A percentile compares a stretch with the other conserved stretches of the same genome.
phyloP scores from a whole-genome alignment of 768 basidiomycete genomes.

The Thelephora ganbajun region DNA sequence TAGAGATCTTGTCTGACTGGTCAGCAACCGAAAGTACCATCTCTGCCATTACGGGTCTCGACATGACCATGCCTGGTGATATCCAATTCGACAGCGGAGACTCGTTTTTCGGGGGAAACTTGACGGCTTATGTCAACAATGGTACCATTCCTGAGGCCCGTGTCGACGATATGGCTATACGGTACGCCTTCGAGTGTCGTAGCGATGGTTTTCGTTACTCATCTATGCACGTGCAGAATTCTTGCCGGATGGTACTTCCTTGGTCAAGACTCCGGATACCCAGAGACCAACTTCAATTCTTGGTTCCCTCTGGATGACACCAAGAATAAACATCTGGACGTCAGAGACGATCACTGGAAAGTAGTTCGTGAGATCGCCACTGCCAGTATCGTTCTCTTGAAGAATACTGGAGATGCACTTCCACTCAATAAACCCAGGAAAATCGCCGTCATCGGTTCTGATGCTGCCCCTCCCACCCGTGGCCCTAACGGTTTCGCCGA shows the following conservation, averaged over 20 bases:
- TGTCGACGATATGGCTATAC: slow-evolving; percentile 71
- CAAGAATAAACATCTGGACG: slow-evolving; percentile 50
- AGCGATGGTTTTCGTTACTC: background rate
- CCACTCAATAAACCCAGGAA: slow-evolving; percentile 47
- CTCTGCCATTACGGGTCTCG: slow-evolving; percentile 44
- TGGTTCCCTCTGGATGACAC: slow-evolving; percentile 35
- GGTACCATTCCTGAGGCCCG: slow-evolving; percentile 53
- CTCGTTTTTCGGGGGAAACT: slow-evolving; percentile 54
- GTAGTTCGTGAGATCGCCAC: slow-evolving; percentile 63
- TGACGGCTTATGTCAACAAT: slow-evolving; percentile 56
- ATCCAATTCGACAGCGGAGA: slow-evolving; percentile 29
- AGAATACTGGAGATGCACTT: slow-evolving; percentile 46
- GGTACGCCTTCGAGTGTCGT: slow-evolving; percentile 12
- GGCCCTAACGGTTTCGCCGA: slow-evolving; percentile 38
- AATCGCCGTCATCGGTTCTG: slow-evolving; percentile 46
- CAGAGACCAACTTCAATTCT: slow-evolving; percentile 60
- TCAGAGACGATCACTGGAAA: slow-evolving; percentile 52
- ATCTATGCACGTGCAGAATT: slow-evolving; percentile 19
- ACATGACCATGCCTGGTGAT: slow-evolving; percentile 66
- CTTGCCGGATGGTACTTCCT: slow-evolving; percentile 58
- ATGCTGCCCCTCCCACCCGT: slow-evolving; percentile 27
- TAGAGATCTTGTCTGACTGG: slow-evolving; percentile 63
- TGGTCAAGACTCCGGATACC: slow-evolving; percentile 53
- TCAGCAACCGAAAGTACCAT: slow-evolving; percentile 47
- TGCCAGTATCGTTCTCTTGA: slow-evolving; percentile 61